Conservation (phyloP, 441 rosid genomes). For the Euphorbia schlechtendalii region DNA sequence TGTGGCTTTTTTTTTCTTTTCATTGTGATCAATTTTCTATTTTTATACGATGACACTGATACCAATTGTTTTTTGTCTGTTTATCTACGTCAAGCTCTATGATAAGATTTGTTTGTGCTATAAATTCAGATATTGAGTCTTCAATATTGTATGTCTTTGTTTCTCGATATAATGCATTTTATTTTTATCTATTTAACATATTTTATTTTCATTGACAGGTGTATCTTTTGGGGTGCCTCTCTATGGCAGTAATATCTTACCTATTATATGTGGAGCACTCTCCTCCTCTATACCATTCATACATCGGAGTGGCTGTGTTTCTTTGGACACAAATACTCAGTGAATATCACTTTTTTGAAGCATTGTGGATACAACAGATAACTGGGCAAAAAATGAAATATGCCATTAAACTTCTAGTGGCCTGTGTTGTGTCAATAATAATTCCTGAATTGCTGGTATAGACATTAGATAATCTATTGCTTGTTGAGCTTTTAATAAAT, state of each 20-base stretch:
- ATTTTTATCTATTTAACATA: conserved; percentile 19
- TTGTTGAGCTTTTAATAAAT: conserved; percentile 11
- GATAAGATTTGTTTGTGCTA: background rate
- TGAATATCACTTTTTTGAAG: conserved; percentile 51
- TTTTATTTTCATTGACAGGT: conserved; percentile 43
- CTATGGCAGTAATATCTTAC: conserved; percentile 50
- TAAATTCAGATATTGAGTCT: background rate
- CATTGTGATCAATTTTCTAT: too few species aligned
- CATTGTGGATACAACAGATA: conserved; percentile 55
- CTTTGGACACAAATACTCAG: conserved; percentile 76
- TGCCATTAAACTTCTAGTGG: conserved; percentile 48
- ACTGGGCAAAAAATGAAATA: conserved; percentile 38
- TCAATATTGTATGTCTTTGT: background rate
- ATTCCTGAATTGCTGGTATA: conserved; percentile 84
- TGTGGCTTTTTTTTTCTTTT: background rate
- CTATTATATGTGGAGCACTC: conserved; percentile 62
- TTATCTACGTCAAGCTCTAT: too few species aligned
- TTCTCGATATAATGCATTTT: background rate
- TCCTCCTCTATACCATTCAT: conserved; percentile 90
- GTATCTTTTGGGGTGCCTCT: conserved; percentile 47
- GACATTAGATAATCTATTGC: conserved; percentile 6
- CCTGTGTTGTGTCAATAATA: conserved; percentile 45
- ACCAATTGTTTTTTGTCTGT: too few species aligned
- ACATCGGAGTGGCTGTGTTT: conserved; percentile 70
- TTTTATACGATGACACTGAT: too few species aligned